These are phyloP conservation scores for Cordyceps javanica DNA, from an alignment of 2,329 filamentous ascomycete genomes.

Conservation along the genomic window DNA sequence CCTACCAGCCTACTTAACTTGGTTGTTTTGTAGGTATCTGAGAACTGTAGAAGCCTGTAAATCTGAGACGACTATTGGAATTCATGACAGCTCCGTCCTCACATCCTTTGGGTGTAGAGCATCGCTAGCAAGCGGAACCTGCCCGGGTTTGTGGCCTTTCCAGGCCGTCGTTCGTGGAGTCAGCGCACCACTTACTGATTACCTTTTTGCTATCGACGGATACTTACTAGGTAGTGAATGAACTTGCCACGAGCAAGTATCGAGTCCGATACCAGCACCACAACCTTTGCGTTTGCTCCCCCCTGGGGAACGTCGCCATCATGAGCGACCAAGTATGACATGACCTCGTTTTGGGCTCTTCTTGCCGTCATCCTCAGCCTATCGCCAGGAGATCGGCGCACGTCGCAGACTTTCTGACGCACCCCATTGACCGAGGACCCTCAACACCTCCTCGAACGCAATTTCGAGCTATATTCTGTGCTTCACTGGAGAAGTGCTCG, in stretches of 20 bases:
- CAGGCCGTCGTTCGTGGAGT: too few relatives aligned
- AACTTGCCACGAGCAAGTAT: too few relatives aligned
- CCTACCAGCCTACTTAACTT: background rate
- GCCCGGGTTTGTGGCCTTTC: too few relatives aligned
- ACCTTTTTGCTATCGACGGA: too few relatives aligned
- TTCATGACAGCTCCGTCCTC: background rate
- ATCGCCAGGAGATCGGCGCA: background rate
- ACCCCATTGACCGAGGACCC: background rate
- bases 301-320: background rate
- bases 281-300: background rate
- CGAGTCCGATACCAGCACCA: background rate
- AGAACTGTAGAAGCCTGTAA: too few relatives aligned
- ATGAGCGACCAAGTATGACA: background rate
- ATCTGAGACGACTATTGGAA: too few relatives aligned
- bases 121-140: too few relatives aligned
- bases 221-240: too few relatives aligned
- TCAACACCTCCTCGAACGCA: background rate
- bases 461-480: background rate
- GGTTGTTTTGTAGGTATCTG: background rate
- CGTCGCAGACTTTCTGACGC: slow-evolving; percentile 6
- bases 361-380: background rate
- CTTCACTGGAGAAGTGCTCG: background rate
- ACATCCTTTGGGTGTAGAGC: too few relatives aligned
- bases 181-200: too few relatives aligned
- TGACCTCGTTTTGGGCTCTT: background rate